Evolutionary conservation across 2,329 filamentous ascomycete species (phyloP).

Genomic region (Parasarocladium wereldwijsianum): DNA sequence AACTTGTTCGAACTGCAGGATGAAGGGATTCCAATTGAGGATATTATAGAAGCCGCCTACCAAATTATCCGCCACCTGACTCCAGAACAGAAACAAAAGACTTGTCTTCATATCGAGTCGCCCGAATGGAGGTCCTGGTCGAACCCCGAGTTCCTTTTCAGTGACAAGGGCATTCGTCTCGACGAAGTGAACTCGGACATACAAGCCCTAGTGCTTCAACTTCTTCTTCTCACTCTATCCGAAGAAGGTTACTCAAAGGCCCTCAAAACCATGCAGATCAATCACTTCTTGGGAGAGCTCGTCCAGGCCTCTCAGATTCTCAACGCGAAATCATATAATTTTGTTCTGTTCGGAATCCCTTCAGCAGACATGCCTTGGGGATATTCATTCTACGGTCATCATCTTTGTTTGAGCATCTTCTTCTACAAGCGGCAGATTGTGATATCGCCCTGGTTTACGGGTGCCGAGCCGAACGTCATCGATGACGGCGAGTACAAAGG

Average conservation of each 20-base stretch:
- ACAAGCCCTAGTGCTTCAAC: conserved; percentile 33
- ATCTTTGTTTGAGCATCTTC: conserved; percentile 60
- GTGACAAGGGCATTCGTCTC: conserved; percentile 53
- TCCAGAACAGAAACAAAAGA: conserved; percentile 28
- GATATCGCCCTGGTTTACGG: conserved; percentile 62
- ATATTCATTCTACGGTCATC: conserved; percentile 64
- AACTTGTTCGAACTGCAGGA: conserved; percentile 44
- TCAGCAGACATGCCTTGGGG: conserved; percentile 49
- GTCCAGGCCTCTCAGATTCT: conserved; percentile 46
- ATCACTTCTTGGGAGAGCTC: conserved; percentile 59
- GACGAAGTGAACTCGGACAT: conserved; percentile 37
- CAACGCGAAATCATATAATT: conserved; percentile 67
- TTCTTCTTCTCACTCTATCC: conserved; percentile 46
- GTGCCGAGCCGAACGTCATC: conserved; percentile 65
- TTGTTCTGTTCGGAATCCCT: conserved; percentile 53
- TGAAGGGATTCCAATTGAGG: conserved; percentile 43
- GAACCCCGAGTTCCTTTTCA: conserved; percentile 61
- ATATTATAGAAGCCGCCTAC: conserved; percentile 38
- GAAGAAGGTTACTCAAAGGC: conserved; percentile 60
- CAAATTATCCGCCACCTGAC: conserved; percentile 29
- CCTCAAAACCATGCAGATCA: conserved; percentile 54
- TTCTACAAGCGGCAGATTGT: conserved; percentile 51
- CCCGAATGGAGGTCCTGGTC: conserved; percentile 57
- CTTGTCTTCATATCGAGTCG: conserved; percentile 50
- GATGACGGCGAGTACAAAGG: conserved; percentile 48